Conservation (phyloP, 495 filamentous ascomycete genomes). For the Aspergillus homomorphus region DNA sequence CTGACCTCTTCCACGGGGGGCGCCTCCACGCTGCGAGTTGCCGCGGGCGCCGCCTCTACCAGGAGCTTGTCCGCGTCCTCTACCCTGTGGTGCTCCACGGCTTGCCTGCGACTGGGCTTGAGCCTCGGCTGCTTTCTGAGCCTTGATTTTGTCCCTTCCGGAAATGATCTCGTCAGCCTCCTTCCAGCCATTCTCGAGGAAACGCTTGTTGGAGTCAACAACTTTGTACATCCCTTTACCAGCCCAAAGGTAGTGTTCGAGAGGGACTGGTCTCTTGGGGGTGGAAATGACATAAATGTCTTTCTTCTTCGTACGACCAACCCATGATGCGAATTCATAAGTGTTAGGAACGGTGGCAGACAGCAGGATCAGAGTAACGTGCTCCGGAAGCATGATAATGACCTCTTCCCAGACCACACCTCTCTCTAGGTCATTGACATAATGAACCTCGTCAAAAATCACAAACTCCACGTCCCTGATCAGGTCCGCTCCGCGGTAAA, state of each 20-base stretch:
- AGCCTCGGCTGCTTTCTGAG: conserved; percentile 48
- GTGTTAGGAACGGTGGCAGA: conserved; percentile 98
- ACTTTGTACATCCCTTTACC: conserved; percentile 91
- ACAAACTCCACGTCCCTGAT: conserved; percentile 98
- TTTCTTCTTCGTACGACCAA: conserved; percentile 96
- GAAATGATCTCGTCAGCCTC: conserved; percentile 81
- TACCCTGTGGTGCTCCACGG: conserved; percentile 51
- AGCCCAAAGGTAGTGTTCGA: conserved; percentile 96
- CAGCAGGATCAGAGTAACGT: conserved; percentile 90
- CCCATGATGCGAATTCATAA: conserved; percentile 97
- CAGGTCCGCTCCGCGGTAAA: conserved; percentile 92
- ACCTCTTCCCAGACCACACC: conserved; percentile 99
- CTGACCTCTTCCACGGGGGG: conserved; percentile 58
- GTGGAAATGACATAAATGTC: conserved; percentile 99
- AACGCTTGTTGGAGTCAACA: conserved; percentile 86
- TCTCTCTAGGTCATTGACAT: conserved; percentile 95
- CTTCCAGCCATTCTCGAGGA: conserved; percentile 90
- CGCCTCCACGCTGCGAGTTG: conserved; percentile 42
- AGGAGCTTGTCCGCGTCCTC: conserved; percentile 44
- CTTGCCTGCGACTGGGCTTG: conserved; percentile 44
- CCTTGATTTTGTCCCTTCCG: conserved; percentile 75
- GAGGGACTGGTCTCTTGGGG: conserved; percentile 86
- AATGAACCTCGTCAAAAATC: conserved; percentile 98
- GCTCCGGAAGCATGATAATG: conserved; percentile 98
- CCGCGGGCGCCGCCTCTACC: conserved; percentile 32